phyloP scores from a whole-genome alignment of 495 filamentous ascomycete genomes.

The Penicillium arizonense region DNA sequence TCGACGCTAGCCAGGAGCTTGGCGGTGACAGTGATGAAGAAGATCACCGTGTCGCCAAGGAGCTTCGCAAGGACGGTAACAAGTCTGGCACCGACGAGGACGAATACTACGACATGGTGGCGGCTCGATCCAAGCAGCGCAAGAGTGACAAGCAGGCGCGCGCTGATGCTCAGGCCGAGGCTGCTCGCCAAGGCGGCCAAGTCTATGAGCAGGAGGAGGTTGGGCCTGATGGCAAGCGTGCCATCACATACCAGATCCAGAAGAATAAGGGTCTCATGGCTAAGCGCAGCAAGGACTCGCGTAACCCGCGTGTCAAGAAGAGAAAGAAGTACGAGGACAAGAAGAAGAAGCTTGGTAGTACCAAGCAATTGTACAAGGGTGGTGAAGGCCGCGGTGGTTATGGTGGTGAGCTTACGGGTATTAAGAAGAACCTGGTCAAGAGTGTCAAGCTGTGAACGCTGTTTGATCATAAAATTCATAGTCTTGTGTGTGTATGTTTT shows the following conservation, averaged over 20 bases:
- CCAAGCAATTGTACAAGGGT: constrained; percentile 81
- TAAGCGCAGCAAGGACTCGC: constrained; percentile 83
- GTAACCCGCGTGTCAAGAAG: constrained; percentile 98
- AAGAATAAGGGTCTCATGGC: constrained; percentile 96
- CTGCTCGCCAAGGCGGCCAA: constrained; percentile 53
- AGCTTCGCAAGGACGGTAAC: constrained; percentile 40
- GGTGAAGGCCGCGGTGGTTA: constrained; percentile 87
- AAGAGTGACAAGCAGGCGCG: constrained; percentile 72
- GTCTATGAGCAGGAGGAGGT: constrained; percentile 59
- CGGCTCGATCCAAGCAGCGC: constrained; percentile 61
- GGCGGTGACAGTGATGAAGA: constrained; percentile 66
- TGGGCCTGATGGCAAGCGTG: constrained; percentile 76
- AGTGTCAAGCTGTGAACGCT: constrained; percentile 73
- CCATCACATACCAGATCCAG: constrained; percentile 86
- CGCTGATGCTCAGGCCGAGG: constrained; percentile 50
- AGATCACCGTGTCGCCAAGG: constrained; percentile 38
- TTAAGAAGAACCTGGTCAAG: constrained; percentile 90
- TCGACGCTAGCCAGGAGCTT: constrained; percentile 57
- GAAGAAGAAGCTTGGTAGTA: constrained; percentile 88
- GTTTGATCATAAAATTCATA: constrained; percentile 12
- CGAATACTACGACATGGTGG: constrained; percentile 88
- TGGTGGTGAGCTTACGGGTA: constrained; percentile 89
- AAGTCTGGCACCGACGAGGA: constrained; percentile 50
- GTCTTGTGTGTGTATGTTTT: constrained; percentile 26
- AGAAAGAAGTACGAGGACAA: constrained; percentile 88